Conservation (phyloP, 768 basidiomycete genomes). For the Hebeloma cylindrosporum region DNA sequence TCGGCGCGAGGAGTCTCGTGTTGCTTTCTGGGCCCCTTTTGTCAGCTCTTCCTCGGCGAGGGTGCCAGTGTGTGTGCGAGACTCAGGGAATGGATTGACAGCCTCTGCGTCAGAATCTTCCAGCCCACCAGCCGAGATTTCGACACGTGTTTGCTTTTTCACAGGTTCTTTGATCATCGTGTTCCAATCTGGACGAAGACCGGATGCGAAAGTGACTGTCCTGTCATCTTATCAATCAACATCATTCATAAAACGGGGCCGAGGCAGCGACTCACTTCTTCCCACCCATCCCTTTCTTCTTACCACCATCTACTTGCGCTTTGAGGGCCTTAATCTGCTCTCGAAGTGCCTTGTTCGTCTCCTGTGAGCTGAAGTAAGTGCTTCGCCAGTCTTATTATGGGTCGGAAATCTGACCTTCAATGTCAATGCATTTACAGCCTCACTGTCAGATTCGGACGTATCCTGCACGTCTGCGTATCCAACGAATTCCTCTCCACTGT, state of each 20-base stretch:
- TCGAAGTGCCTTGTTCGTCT: background rate
- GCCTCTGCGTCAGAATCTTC: conserved; percentile 12
- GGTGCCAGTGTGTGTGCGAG: too few species aligned
- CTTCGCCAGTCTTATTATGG: too few species aligned
- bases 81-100: conserved; percentile 4
- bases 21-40: too few species aligned
- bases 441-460: too few species aligned
- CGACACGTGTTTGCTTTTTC: conserved; percentile 5
- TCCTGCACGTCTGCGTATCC: too few species aligned
- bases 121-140: conserved; percentile 9
- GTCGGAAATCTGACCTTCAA: conserved; percentile 14
- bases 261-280: conserved; percentile 11
- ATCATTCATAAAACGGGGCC: conserved; percentile 2
- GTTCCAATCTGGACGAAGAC: conserved; percentile 17
- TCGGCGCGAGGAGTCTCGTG: too few species aligned
- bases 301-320: background rate
- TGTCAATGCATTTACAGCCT: conserved; percentile 1
- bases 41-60: too few species aligned
- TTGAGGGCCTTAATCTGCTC: conserved; percentile 6
- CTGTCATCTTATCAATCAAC: conserved; percentile 7
- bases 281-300: conserved; percentile 12
- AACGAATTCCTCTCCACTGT: too few species aligned
- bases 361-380: background rate
- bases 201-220: conserved; percentile 6
- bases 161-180: background rate